Evolutionary conservation across 352 stramenopile species (phyloP).

Genomic region (Phytophthora boehmeriae): DNA sequence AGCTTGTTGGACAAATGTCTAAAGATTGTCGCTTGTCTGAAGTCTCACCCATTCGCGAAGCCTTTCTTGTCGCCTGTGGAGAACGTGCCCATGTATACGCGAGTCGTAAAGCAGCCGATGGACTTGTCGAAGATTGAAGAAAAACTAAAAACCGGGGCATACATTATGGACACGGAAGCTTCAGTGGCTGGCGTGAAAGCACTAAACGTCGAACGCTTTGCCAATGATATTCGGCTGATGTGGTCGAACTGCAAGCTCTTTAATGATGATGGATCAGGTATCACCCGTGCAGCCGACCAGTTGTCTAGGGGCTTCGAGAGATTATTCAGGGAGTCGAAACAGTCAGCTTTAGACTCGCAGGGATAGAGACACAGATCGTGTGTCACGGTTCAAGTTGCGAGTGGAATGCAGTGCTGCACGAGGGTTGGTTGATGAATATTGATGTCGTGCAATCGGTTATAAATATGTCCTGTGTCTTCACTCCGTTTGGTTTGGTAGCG

Average conservation of each 20-base stretch:
- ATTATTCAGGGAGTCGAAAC: slow-evolving; percentile 53
- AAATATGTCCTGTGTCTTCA: slow-evolving; percentile 20
- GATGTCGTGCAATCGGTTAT: slow-evolving; percentile 28
- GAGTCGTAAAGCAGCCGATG: slow-evolving; percentile 84
- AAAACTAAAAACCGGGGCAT: slow-evolving; percentile 69
- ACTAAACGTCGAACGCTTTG: slow-evolving; percentile 58
- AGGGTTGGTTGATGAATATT: slow-evolving; percentile 22
- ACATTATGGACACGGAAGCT: slow-evolving; percentile 49
- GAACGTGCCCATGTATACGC: slow-evolving; percentile 74
- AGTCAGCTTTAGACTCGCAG: slow-evolving; percentile 23
- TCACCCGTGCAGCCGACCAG: slow-evolving; percentile 73
- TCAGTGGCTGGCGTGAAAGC: slow-evolving; percentile 38
- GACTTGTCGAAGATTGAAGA: slow-evolving; percentile 74
- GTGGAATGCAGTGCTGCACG: neutral
- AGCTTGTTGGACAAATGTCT: slow-evolving; percentile 68
- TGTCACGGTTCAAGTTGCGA: neutral
- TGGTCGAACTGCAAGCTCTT: slow-evolving; percentile 88
- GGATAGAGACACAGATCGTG: neutral
- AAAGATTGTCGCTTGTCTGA: slow-evolving; percentile 73
- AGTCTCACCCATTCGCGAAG: slow-evolving; percentile 80
- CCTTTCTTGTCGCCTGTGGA: slow-evolving; percentile 79
- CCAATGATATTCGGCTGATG: slow-evolving; percentile 79
- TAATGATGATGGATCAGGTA: slow-evolving; percentile 84
- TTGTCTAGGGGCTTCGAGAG: slow-evolving; percentile 70
- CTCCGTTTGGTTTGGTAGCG: slow-evolving; percentile 6